phyloP scores from a whole-genome alignment of 805 yeast species.

The Saccharomycopsis capsularis region DNA sequence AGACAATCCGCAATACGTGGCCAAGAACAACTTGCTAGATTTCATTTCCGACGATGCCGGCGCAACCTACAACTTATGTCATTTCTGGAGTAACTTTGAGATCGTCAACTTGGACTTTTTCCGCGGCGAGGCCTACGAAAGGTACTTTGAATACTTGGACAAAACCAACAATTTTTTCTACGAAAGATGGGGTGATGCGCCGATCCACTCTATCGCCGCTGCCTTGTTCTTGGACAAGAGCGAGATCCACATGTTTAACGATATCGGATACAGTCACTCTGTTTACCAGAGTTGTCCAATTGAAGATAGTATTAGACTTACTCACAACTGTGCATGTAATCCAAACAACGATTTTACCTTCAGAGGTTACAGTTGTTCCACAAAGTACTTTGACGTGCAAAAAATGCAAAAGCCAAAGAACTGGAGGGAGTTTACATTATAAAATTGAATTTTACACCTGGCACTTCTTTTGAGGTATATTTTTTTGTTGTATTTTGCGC shows the following conservation, averaged over 20 bases:
- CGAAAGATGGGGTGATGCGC: slow-evolving; percentile 92
- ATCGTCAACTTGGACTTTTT: slow-evolving; percentile 70
- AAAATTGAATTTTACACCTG: too few relatives aligned
- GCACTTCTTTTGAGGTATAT: too few relatives aligned
- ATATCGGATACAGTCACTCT: slow-evolving; percentile 72
- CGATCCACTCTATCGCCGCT: slow-evolving; percentile 77
- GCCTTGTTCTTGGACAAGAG: slow-evolving; percentile 59
- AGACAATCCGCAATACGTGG: slow-evolving; percentile 50
- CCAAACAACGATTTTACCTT: slow-evolving; percentile 67
- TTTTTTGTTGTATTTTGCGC: too few relatives aligned
- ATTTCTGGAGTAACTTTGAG: slow-evolving; percentile 85
- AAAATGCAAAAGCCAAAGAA: slow-evolving; percentile 49
- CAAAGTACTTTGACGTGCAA: slow-evolving; percentile 47
- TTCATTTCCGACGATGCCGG: slow-evolving; percentile 70
- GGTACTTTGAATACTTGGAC: slow-evolving; percentile 63
- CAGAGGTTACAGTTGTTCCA: slow-evolving; percentile 63
- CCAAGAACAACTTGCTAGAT: slow-evolving; percentile 55
- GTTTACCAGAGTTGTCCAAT: slow-evolving; percentile 76
- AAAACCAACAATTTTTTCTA: slow-evolving; percentile 76
- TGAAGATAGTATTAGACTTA: slow-evolving; percentile 47
- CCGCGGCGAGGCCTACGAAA: slow-evolving; percentile 60
- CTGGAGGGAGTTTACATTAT: slow-evolving; percentile 56
- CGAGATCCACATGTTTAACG: slow-evolving; percentile 67
- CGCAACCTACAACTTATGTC: slow-evolving; percentile 71
- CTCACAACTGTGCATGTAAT: slow-evolving; percentile 66